Evolutionary conservation across 805 yeast species (phyloP).

Genomic region (Blastobotrys chiropterorum): DNA sequence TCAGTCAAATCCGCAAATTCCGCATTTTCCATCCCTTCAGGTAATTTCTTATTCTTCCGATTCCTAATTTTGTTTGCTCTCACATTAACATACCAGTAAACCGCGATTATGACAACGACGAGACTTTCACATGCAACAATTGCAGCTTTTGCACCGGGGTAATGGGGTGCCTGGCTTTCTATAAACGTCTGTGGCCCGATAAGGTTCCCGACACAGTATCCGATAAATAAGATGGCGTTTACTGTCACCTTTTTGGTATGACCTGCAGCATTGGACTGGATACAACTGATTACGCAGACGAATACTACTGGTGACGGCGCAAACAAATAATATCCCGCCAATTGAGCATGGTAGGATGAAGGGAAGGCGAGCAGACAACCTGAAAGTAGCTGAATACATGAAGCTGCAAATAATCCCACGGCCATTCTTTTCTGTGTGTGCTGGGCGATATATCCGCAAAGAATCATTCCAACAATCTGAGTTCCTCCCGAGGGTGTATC

Average conservation of each 20-base stretch:
- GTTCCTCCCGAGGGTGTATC: slow-evolving; percentile 27
- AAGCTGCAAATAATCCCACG: not conserved
- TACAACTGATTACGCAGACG: slow-evolving; percentile 37
- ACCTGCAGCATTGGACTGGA: slow-evolving; percentile 56
- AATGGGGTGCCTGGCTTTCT: slow-evolving; percentile 51
- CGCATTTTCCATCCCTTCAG: slow-evolving; percentile 7
- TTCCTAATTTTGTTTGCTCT: not conserved
- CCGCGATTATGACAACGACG: slow-evolving; percentile 35
- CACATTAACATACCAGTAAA: slow-evolving; percentile 14
- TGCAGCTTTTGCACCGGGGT: slow-evolving; percentile 49
- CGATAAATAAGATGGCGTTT: slow-evolving; percentile 53
- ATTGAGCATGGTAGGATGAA: slow-evolving; percentile 30
- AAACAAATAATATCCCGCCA: slow-evolving; percentile 37
- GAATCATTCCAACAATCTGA: slow-evolving; percentile 16
- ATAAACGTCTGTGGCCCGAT: slow-evolving; percentile 72
- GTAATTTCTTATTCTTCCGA: not conserved
- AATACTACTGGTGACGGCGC: slow-evolving; percentile 24
- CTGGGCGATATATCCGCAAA: slow-evolving; percentile 11
- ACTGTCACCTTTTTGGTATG: slow-evolving; percentile 62
- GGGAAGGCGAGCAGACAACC: slow-evolving; percentile 41
- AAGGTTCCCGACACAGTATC: slow-evolving; percentile 63
- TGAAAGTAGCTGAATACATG: slow-evolving; percentile 21
- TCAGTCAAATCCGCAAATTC: slow-evolving; percentile 43
- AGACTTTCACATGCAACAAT: slow-evolving; percentile 46
- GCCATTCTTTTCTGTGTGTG: slow-evolving; percentile 3